Evolutionary conservation across 306 rosid species (phyloP).

Genomic region (Rosa chinensis): DNA sequence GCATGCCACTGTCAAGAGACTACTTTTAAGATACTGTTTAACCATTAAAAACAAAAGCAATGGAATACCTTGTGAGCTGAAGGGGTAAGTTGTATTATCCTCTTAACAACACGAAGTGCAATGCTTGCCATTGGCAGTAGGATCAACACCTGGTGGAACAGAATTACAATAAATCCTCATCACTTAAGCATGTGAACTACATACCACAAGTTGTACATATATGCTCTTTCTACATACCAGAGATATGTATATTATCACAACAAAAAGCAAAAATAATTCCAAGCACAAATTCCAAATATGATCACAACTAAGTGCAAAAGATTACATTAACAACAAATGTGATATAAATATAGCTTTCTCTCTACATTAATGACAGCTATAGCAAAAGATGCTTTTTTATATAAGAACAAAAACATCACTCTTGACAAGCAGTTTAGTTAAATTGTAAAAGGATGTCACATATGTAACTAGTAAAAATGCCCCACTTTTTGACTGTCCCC

Average conservation of each 20-base stretch:
- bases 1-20: conserved; percentile 8
- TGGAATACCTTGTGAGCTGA: conserved; percentile 64
- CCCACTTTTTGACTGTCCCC: background rate
- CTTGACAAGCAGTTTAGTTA: background rate
- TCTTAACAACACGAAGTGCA: conserved; percentile 69
- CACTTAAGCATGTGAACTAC: background rate
- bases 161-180: conserved; percentile 7
- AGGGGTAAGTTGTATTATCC: conserved; percentile 82
- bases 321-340: background rate
- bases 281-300: background rate
- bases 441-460: background rate
- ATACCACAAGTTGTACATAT: background rate
- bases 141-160: conserved; percentile 67
- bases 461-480: background rate
- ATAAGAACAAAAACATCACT: background rate
- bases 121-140: conserved; percentile 75
- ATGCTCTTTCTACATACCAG: background rate
- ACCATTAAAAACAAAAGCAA: background rate
- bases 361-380: background rate
- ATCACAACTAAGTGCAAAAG: background rate
- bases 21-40: background rate
- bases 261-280: background rate
- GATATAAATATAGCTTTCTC: background rate
- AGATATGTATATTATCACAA: background rate
- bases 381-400: background rate